A percentile compares a stretch with the other conserved stretches of the same genome.
These are phyloP conservation scores for Grosmannia huntii DNA, from an alignment of 2,329 filamentous ascomycete species.

Conservation along the genomic window DNA sequence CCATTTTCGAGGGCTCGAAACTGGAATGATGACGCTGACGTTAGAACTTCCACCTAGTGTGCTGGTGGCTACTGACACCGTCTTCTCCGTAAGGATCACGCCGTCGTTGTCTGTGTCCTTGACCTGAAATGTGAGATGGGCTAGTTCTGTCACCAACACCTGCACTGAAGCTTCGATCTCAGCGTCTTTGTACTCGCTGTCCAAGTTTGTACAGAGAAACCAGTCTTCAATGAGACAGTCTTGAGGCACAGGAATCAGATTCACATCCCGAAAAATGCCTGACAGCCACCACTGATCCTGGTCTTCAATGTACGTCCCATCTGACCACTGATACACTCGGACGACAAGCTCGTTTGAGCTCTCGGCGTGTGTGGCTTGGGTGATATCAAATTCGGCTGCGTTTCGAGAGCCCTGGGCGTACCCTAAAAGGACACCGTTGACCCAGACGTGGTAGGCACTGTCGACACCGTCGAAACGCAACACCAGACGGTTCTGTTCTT, in stretches of 20 bases:
- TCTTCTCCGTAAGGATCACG: background rate
- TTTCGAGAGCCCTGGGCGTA: conserved; percentile 60
- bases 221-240: conserved; percentile 41
- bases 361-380: conserved; percentile 24
- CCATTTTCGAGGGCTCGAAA: conserved; percentile 49
- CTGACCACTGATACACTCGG: conserved; percentile 58
- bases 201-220: conserved; percentile 40
- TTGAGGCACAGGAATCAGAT: conserved; percentile 43
- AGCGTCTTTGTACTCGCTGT: conserved; percentile 36
- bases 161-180: conserved; percentile 36
- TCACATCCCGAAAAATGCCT: conserved; percentile 55
- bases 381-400: conserved; percentile 57
- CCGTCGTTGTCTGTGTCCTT: conserved; percentile 25
- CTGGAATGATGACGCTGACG: conserved; percentile 8
- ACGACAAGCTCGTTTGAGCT: conserved; percentile 44
- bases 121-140: conserved; percentile 23
- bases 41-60: background rate
- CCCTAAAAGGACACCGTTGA: conserved; percentile 51
- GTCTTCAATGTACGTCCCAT: conserved; percentile 58
- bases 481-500: conserved; percentile 34
- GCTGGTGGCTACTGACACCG: background rate
- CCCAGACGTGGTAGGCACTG: conserved; percentile 55
- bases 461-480: conserved; percentile 62
- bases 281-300: conserved; percentile 59
- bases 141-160: conserved; percentile 13